Base-by-base conservation (phyloP, 441 rosid species). In the Croton setiger region DNA sequence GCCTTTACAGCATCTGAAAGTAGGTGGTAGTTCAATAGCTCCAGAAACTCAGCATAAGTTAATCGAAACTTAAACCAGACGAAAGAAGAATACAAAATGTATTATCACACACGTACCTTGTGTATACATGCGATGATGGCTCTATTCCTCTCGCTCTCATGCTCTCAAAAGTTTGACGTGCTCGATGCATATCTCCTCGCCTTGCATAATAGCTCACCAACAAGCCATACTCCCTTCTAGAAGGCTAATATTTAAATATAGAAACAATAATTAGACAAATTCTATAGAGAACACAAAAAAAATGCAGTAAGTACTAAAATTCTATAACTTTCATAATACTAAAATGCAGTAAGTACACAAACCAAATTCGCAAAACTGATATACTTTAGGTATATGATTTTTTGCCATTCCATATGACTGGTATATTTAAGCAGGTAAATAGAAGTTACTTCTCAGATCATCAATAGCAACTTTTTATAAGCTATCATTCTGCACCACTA, bases 181-280 rank as follows among this genome's bases (percentile, higher is more conserved):
- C 99, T 15, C 92, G 92, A 75, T 94, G 96, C 90, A 92, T 78
- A 72, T 94, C 99, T 20, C 99, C 99, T 78, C 98, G 84, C 79
- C 94, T 83, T 56, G 92, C 99, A 86, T 94, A 94, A 79, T 74
- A 94, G 67, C 89, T 89, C 72, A 92, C 92, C 99, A 94, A 87
- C 80, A 92, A 84, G 64, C 98, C 91, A 79, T 85, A 94, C 80
- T 92, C 99, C 78, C 88, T 89, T 82, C 99, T 90, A 49, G 99
- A 87, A 67, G 99, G 99, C 99, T 95, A 73, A 76, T 63, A 45
- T 39, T 39, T 62, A 20, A 69, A 44, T 35, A 59, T 54, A 53
- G 64, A 39, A 60, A 68, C 23, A 64, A 51, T 51, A 56, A 57
- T 66, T n/a, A 39, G 51, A 57, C 39, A 67, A 47, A 62, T 35